These are phyloP conservation scores for Heimioporus retisporus DNA, from an alignment of 1,284 basidiomycete genomes.

Conservation along the genomic window DNA sequence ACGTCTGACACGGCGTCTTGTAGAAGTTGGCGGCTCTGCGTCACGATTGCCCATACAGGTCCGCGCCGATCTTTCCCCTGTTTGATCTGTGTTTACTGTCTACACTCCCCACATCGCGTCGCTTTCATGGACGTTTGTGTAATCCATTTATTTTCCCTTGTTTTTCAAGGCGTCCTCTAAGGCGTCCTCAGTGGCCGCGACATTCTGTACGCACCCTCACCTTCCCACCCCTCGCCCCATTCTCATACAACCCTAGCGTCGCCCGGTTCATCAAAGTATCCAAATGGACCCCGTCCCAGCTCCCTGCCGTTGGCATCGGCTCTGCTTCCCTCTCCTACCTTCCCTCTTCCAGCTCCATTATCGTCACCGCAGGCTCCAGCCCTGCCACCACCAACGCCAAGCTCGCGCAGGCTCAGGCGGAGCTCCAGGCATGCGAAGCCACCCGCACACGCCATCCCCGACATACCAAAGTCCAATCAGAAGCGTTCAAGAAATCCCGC, in stretches of 20 bases:
- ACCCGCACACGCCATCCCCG: conserved; percentile 67
- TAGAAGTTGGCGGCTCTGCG: conserved; percentile 33
- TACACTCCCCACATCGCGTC: background rate
- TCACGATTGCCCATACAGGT: conserved; percentile 23
- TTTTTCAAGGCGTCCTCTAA: conserved; percentile 63
- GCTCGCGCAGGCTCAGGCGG: conserved; percentile 72
- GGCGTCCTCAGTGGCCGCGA: conserved; percentile 79
- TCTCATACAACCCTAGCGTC: conserved; percentile 55
- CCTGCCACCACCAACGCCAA: conserved; percentile 52
- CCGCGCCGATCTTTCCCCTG: background rate
- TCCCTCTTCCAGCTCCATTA: conserved; percentile 43
- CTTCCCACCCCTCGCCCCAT: too few species aligned
- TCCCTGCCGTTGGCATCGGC: too few species aligned
- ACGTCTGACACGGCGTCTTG: conserved; percentile 14
- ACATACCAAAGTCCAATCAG: too few species aligned
- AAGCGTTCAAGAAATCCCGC: too few species aligned
- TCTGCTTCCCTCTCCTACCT: conserved; percentile 46
- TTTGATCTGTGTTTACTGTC: background rate
- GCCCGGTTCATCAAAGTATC: conserved; percentile 82
- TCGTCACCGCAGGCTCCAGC: conserved; percentile 27
- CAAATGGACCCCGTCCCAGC: conserved; percentile 53
- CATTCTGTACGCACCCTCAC: conserved; percentile 68
- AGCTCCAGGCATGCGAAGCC: conserved; percentile 83
- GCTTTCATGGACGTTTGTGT: conserved; percentile 7
- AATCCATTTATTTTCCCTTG: conserved; percentile 3